These are phyloP conservation scores for Pythium aquatile DNA, from an alignment of 352 stramenopile genomes.

Conservation along the genomic window DNA sequence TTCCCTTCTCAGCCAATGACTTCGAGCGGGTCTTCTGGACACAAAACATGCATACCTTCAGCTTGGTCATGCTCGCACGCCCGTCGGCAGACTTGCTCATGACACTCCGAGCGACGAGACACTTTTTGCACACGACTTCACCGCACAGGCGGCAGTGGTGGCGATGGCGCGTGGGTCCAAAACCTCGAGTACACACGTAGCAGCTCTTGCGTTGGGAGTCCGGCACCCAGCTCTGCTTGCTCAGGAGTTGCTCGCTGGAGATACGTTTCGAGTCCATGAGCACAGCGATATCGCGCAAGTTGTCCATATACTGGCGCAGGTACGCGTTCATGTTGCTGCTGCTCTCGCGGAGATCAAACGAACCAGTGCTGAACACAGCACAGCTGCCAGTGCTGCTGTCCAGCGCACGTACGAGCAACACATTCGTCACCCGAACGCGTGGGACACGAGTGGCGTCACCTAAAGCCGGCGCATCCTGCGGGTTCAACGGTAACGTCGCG, in stretches of 20 bases:
- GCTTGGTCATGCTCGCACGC: conserved; percentile 7
- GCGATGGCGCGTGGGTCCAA: conserved; percentile 36
- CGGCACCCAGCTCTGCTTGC: conserved; percentile 47
- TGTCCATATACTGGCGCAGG: conserved; percentile 19
- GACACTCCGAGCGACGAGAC: conserved; percentile 12
- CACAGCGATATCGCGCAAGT: conserved; percentile 15
- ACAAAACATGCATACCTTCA: conserved; percentile 26
- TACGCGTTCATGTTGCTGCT: conserved; percentile 22
- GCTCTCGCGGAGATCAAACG: conserved; percentile 21
- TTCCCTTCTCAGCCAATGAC: neutral
- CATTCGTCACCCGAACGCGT: conserved; percentile 11
- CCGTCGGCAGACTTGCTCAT: neutral
- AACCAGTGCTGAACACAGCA: conserved; percentile 11
- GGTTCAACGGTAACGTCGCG: conserved; percentile 18
- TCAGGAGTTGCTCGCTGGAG: conserved; percentile 14
- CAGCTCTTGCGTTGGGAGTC: conserved; percentile 70
- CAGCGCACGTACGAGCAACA: conserved; percentile 9
- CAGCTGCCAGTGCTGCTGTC: neutral
- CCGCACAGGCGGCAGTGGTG: conserved; percentile 81
- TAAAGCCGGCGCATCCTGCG: conserved; percentile 9
- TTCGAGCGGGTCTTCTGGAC: conserved; percentile 22
- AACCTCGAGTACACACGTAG: conserved; percentile 35
- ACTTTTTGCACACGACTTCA: conserved; percentile 59
- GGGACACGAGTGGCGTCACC: conserved; percentile 11
- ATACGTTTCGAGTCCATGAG: conserved; percentile 25